phyloP scores from a whole-genome alignment of 164 flowering plant genomes.

The Brasenia schreberi region DNA sequence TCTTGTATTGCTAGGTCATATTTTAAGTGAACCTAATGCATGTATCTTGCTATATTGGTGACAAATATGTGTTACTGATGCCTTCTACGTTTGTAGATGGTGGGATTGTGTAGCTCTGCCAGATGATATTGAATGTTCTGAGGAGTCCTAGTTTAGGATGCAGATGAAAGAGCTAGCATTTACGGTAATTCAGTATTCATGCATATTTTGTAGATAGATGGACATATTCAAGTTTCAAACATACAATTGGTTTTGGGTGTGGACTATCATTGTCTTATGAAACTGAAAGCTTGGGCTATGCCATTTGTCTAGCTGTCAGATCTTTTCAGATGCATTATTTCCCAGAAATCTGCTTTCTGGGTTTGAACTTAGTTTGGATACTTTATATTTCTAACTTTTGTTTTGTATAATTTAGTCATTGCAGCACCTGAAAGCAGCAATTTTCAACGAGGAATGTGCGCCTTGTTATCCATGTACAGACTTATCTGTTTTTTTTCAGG shows the following conservation, averaged over 20 bases:
- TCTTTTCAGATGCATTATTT: too few species aligned
- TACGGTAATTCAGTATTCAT: conserved; percentile 26
- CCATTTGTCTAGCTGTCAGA: too few species aligned
- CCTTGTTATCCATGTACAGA: conserved; percentile 70
- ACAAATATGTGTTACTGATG: background rate
- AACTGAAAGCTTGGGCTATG: too few species aligned
- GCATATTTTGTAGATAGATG: background rate
- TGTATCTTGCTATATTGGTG: background rate
- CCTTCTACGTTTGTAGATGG: conserved; percentile 45
- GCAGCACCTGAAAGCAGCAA: conserved; percentile 78
- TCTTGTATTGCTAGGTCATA: too few species aligned
- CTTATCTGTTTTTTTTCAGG: background rate
- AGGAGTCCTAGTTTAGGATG: conserved; percentile 59
- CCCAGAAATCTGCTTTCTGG: too few species aligned
- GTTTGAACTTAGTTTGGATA: too few species aligned
- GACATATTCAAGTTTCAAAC: background rate
- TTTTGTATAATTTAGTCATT: conserved; percentile 44
- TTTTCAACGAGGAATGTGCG: conserved; percentile 68
- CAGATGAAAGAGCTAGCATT: conserved; percentile 78
- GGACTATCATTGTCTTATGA: background rate
- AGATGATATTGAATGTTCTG: conserved; percentile 51
- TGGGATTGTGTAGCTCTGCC: conserved; percentile 97
- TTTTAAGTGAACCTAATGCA: background rate
- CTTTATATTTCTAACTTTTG: background rate
- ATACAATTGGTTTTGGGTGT: background rate